Conservation (phyloP, 2,329 filamentous ascomycete genomes). For the Fusarium dlaminii region DNA sequence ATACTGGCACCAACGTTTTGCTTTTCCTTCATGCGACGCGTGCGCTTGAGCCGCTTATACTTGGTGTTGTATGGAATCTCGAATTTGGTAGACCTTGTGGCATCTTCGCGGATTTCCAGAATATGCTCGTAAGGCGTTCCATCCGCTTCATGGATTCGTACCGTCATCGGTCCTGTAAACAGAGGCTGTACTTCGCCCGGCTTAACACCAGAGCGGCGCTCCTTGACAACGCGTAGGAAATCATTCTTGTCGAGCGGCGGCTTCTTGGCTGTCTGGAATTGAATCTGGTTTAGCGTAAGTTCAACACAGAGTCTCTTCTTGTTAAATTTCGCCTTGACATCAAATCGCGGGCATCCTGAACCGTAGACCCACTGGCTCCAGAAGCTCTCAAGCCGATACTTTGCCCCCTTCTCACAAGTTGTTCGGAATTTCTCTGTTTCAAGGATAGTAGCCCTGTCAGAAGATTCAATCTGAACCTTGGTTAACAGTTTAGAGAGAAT, state of each 20-base stretch:
- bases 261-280: slow-evolving; percentile 55
- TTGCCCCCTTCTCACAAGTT: slow-evolving; percentile 87
- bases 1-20: slow-evolving; percentile 64
- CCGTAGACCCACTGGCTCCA: slow-evolving; percentile 94
- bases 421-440: slow-evolving; percentile 80
- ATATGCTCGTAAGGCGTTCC: slow-evolving; percentile 99
- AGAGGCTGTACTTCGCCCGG: slow-evolving; percentile 77
- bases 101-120: slow-evolving; percentile 89
- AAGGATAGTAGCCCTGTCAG: slow-evolving; percentile 75
- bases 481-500: slow-evolving; percentile 88
- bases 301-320: slow-evolving; percentile 97
- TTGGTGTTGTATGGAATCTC: slow-evolving; percentile 99
- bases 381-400: slow-evolving; percentile 87
- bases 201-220: slow-evolving; percentile 75
- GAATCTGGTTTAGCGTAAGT: slow-evolving; percentile 85
- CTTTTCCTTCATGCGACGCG: slow-evolving; percentile 82
- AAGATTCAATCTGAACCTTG: slow-evolving; percentile 76
- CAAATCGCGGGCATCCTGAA: slow-evolving; percentile 88
- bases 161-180: slow-evolving; percentile 97
- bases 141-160: slow-evolving; percentile 96
- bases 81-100: slow-evolving; percentile 78
- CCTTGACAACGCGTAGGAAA: slow-evolving; percentile 87
- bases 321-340: slow-evolving; percentile 90
- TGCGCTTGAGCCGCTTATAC: slow-evolving; percentile 95
- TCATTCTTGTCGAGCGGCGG: slow-evolving; percentile 72